Base-by-base conservation (phyloP, 129 eudicot species). In the Calendula officinalis region DNA sequence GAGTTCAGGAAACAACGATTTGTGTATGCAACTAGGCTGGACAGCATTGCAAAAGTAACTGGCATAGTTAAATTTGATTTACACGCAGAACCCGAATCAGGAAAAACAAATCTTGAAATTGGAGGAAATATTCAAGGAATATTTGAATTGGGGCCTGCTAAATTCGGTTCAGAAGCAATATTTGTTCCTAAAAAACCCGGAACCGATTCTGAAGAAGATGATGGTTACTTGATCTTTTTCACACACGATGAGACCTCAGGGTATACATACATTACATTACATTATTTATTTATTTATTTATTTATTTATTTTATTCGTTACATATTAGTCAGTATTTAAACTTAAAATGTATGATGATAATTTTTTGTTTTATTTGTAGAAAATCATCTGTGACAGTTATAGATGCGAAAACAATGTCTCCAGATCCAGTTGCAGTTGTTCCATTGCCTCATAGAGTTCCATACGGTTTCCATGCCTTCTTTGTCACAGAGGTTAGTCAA, bases 391-490 rank as follows among this genome's bases (percentile, higher is more conserved):
- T 82, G 53, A 84, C 84, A 22, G 89, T 90, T 57, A 77, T 90
- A 41, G 97, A 90, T 80, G 97, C 95, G 15, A 90, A 87, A 78
- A 90, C 92, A 62, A 91, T 91, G 96, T 91, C 97, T 52, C 74
- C 94, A 33, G 97, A 91, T 72, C 94, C 97, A 6, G 97, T 91
- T 60, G 97, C 97, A 17, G 90, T 91, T 60, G 88, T 91, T 60
- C 96, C 84, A 38, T 76, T 91, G 45, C 96, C 97, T 10, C 77
- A 82, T 15, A 80, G 97, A 76, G 96, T 91, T 78, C 97, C 97
- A 30, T 91, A 91, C 13, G 97, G 97, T 12, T 91, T 91, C 77
- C 97, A 91, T 76, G 97, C 97, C 56, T 87, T 91, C 86, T 91
- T 91, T 69, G 90, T 91, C 37, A 84, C 90, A 13, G 97, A 91